Conservation (phyloP, 208 protist genomes). For the Vickermania ingenoplastis region DNA sequence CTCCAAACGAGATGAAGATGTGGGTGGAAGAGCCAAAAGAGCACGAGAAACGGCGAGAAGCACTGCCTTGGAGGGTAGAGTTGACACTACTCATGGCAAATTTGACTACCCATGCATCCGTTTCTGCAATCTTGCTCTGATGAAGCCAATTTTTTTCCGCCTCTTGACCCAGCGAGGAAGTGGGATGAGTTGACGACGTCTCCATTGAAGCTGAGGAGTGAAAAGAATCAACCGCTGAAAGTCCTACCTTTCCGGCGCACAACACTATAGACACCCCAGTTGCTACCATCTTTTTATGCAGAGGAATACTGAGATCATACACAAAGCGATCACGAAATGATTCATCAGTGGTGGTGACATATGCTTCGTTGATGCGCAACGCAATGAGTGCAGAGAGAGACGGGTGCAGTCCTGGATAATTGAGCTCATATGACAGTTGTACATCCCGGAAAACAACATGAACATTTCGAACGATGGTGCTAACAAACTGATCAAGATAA, state of each 20-base stretch:
- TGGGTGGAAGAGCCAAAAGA: not conserved
- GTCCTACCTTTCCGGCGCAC: not conserved
- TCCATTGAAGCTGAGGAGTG: too few relatives aligned
- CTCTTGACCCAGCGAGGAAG: too few relatives aligned
- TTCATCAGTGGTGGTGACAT: conserved; percentile 39
- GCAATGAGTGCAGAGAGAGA: conserved; percentile 29
- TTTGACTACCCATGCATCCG: not conserved
- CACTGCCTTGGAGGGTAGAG: too few relatives aligned
- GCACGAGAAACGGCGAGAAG: not conserved
- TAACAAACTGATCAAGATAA: conserved; percentile 41
- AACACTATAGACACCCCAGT: not conserved
- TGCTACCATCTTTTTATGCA: conserved; percentile 11
- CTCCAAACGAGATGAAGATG: conserved; percentile 39
- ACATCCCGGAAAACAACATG: conserved; percentile 35
- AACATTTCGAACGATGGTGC: conserved; percentile 37
- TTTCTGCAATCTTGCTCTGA: not conserved
- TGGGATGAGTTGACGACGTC: too few relatives aligned
- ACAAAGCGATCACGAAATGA: conserved; percentile 30
- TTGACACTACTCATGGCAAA: too few relatives aligned
- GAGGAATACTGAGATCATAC: conserved; percentile 19
- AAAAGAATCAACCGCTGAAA: too few relatives aligned
- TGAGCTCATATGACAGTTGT: conserved; percentile 42
- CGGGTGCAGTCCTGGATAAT: conserved; percentile 56
- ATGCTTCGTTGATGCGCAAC: conserved; percentile 33
- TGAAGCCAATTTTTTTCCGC: too few relatives aligned